phyloP scores from a whole-genome alignment of 169 alveolate species.

The Plasmodium coatneyi region DNA sequence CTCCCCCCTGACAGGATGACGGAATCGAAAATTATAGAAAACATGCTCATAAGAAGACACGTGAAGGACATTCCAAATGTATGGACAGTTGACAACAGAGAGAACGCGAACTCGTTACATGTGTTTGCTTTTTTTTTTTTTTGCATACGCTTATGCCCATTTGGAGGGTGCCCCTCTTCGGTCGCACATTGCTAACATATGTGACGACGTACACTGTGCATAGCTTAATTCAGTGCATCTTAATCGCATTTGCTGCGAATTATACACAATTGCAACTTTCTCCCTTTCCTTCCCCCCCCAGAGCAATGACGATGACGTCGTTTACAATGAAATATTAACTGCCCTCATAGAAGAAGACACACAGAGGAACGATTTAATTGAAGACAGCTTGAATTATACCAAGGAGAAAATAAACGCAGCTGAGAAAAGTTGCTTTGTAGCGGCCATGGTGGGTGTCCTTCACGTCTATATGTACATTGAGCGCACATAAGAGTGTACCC shows the following conservation, averaged over 20 bases:
- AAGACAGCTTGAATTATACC: slow-evolving; percentile 47
- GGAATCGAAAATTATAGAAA: slow-evolving; percentile 63
- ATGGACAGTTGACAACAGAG: background rate
- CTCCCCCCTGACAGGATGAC: slow-evolving; percentile 42
- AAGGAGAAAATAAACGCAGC: slow-evolving; percentile 71
- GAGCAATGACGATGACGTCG: slow-evolving; percentile 42
- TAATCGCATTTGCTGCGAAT: background rate
- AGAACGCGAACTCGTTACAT: background rate
- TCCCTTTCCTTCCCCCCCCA: background rate
- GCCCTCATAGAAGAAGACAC: slow-evolving; percentile 67
- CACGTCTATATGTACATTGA: background rate
- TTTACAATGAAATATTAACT: slow-evolving; percentile 62
- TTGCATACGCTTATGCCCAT: background rate
- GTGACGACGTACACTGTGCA: background rate
- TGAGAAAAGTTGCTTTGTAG: slow-evolving; percentile 64
- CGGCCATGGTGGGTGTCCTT: slow-evolving; percentile 52
- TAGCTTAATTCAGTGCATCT: background rate
- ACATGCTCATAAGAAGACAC: slow-evolving; percentile 70
- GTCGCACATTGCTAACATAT: background rate
- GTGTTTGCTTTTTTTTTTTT: background rate
- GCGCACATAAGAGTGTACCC: background rate
- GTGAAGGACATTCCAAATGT: slow-evolving; percentile 62
- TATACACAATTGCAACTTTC: background rate
- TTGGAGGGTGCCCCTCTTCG: background rate
- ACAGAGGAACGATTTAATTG: slow-evolving; percentile 65